Evolutionary conservation across 257 asterid species (phyloP), one percentile per base, ranked within the genome.

Genomic region (Salvia rosmarinus): DNA sequence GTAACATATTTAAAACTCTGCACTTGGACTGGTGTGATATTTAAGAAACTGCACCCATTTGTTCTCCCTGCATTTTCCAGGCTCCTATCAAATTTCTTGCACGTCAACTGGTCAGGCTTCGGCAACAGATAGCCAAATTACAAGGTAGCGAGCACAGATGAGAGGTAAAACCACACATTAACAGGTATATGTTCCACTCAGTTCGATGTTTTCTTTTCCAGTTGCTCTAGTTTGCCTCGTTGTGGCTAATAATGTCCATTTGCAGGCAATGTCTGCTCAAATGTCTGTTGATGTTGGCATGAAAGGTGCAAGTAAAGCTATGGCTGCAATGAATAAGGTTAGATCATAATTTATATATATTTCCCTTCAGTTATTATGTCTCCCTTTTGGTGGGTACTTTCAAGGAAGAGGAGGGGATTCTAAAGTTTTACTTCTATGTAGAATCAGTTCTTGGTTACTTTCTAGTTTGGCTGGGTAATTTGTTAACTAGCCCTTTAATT

Each of bases 91-190:
- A 94, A 69, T 79, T 88, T 74, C 90, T 94, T 54, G 97, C 99
- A 60, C 96, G 96, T 28, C 99, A 94, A 72, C 68, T 94, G 68
- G 32, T 91, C 68, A 86, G 99, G 85, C 92, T 94, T 74, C 87
- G 96, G 69, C 97, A 90, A 67, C 99, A 94, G 81, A 88, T 94
- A 80, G 88, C 95, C 40, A 94, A 88, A 66, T 85, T 94, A 81
- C 99, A 94, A 78, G 80, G 94, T 59, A 89, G 96, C 95, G 96
- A 61, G 96, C 97, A 69, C 99, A 94, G 77, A 87, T 91, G 93
- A 86, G 99, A 80, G 99, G 99, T 62, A 83, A 91, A 20, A 88
- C 95, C 1, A 91, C 96, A 66, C 95, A 91, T 79, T 91, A 96
- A 12, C 99, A 93, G 97, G 98, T 90, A 83, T 42, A 35, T 58